Conservation (phyloP, 192 early-diverging fungal genomes). For the Phycomyces nitens region DNA sequence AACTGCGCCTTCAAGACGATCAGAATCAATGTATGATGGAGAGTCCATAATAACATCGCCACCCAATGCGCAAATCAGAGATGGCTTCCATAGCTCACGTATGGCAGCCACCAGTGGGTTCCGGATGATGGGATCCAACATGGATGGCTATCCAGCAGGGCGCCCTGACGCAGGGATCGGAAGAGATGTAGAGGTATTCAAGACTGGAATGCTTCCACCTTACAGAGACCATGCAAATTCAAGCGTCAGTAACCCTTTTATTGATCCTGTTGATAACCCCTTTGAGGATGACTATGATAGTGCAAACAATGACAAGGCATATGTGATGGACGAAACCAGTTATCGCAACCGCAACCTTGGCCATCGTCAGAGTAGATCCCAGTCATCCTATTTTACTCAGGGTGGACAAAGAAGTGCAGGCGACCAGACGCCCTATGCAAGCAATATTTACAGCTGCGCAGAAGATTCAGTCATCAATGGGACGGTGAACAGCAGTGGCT, state of each 20-base stretch:
- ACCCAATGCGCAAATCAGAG: constrained; percentile 26
- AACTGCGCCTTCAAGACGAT: neutral
- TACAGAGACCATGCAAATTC: constrained; percentile 6
- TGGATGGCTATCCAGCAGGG: neutral
- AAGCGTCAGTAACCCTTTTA: constrained; percentile 20
- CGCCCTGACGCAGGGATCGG: too few species aligned
- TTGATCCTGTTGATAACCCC: constrained; percentile 25
- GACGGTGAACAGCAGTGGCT: constrained; percentile 22
- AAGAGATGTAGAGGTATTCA: too few species aligned
- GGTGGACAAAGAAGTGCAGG: constrained; percentile 1
- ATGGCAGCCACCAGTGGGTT: neutral
- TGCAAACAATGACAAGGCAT: neutral
- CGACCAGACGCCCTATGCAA: too few species aligned
- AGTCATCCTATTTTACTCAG: constrained; percentile 22
- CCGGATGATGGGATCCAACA: neutral
- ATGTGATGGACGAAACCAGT: neutral
- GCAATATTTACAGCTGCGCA: neutral
- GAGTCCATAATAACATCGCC: constrained; percentile 3
- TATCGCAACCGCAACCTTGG: neutral
- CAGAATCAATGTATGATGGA: neutral
- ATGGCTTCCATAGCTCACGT: constrained; percentile 18
- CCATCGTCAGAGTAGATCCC: constrained; percentile 16
- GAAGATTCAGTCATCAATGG: constrained; percentile 9
- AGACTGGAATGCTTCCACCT: neutral
- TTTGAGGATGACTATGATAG: constrained; percentile 26